These are phyloP conservation scores for Cyamopsis tetragonoloba DNA, from an alignment of 306 rosid genomes.

Conservation along the genomic window DNA sequence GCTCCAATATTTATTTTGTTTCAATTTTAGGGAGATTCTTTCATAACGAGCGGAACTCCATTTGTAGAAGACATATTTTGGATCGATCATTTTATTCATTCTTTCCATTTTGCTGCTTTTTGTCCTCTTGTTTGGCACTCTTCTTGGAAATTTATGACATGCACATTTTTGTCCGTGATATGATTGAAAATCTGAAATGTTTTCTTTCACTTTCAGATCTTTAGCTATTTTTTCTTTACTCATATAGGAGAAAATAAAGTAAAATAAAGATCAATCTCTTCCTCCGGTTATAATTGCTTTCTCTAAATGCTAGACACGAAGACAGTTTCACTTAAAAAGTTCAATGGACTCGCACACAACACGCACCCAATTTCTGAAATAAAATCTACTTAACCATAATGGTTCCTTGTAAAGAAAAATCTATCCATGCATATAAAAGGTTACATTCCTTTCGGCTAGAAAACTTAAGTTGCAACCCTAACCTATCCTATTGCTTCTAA, in stretches of 20 bases:
- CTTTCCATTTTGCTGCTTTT: conserved; percentile 36
- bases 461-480: background rate
- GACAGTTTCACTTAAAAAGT: background rate
- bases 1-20: conserved; percentile 21
- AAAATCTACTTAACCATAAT: background rate
- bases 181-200: too few species aligned
- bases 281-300: background rate
- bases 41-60: conserved; percentile 22
- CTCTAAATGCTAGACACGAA: background rate
- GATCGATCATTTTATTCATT: conserved; percentile 61
- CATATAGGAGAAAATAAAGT: background rate
- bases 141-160: background rate
- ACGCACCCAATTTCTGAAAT: background rate
- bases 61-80: conserved; percentile 21
- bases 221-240: background rate
- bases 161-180: background rate
- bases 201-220: background rate
- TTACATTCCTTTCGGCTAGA: background rate
- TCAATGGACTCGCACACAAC: background rate
- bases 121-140: background rate
- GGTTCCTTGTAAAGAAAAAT: background rate
- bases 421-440: background rate
- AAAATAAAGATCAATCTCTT: background rate
- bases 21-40: conserved; percentile 17
- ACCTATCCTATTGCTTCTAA: conserved; percentile 4